These are phyloP conservation scores for Aspergillus homomorphus DNA, from an alignment of 495 filamentous ascomycete genomes.

Conservation along the genomic window DNA sequence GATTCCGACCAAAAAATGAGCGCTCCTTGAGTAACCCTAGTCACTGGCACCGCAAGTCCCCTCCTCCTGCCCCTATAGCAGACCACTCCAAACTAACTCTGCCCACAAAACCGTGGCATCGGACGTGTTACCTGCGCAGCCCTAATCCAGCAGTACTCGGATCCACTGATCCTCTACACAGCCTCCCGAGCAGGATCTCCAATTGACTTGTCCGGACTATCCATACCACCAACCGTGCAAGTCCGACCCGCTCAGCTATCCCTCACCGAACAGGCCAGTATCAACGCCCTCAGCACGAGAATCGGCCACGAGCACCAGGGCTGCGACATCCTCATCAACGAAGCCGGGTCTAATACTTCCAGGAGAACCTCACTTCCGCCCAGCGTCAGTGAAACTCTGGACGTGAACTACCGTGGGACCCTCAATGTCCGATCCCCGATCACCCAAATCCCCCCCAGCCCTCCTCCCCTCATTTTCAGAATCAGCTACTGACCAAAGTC, in stretches of 20 bases:
- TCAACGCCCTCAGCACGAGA: background rate
- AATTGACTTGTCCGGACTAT: background rate
- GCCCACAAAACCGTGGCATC: background rate
- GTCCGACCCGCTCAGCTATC: background rate
- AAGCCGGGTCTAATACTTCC: background rate
- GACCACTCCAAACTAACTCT: no score
- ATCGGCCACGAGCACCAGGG: background rate
- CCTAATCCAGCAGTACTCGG: no score
- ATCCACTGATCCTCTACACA: background rate
- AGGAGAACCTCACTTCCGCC: background rate
- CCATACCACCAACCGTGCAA: background rate
- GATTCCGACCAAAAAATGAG: no score
- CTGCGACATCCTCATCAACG: background rate
- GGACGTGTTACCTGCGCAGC: background rate
- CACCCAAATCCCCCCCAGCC: no score
- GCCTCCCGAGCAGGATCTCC: slow-evolving; percentile 8
- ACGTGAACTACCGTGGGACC: background rate
- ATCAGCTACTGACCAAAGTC: no score
- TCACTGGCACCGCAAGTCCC: background rate
- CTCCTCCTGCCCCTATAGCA: background rate
- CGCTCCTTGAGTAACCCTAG: background rate
- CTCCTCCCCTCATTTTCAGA: no score
- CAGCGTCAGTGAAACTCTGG: background rate
- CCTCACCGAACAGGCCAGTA: background rate
- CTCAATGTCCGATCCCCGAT: no score